Evolutionary conservation across 805 yeast species (phyloP).

Genomic region (Saccharomycopsis malanga): DNA sequence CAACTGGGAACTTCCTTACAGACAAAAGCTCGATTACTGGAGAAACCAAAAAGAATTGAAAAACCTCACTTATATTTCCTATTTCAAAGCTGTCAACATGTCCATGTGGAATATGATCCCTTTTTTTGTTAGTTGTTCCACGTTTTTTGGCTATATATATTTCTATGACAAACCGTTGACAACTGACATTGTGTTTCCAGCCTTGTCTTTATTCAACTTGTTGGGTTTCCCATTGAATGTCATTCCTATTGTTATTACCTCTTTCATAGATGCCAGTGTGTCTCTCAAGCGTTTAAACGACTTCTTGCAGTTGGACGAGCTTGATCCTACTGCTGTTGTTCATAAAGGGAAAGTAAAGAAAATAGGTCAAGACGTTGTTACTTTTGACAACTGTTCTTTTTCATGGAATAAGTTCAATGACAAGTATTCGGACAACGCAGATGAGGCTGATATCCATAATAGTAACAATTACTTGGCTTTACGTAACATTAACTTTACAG

Average conservation of each 20-base stretch:
- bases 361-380: conserved; percentile 61
- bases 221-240: conserved; percentile 88
- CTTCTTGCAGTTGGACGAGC: conserved; percentile 68
- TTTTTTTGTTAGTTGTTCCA: conserved; percentile 78
- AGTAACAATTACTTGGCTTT: conserved; percentile 38
- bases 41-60: conserved; percentile 83
- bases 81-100: conserved; percentile 58
- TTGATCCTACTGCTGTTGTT: conserved; percentile 72
- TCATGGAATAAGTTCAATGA: conserved; percentile 71
- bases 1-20: conserved; percentile 92
- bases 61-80: conserved; percentile 68
- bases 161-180: conserved; percentile 60
- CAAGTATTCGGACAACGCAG: conserved; percentile 37
- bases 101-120: conserved; percentile 87
- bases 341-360: conserved; percentile 39
- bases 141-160: conserved; percentile 75
- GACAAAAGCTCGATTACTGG: conserved; percentile 62
- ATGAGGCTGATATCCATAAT: conserved; percentile 1
- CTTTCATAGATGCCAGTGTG: conserved; percentile 83
- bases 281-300: conserved; percentile 67
- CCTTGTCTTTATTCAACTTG: conserved; percentile 72
- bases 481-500: conserved; percentile 51
- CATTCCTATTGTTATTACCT: conserved; percentile 83
- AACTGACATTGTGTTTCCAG: conserved; percentile 89
- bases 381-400: conserved; percentile 60